phyloP scores from a whole-genome alignment of 2,329 filamentous ascomycete genomes.

The Penicillium sp. region DNA sequence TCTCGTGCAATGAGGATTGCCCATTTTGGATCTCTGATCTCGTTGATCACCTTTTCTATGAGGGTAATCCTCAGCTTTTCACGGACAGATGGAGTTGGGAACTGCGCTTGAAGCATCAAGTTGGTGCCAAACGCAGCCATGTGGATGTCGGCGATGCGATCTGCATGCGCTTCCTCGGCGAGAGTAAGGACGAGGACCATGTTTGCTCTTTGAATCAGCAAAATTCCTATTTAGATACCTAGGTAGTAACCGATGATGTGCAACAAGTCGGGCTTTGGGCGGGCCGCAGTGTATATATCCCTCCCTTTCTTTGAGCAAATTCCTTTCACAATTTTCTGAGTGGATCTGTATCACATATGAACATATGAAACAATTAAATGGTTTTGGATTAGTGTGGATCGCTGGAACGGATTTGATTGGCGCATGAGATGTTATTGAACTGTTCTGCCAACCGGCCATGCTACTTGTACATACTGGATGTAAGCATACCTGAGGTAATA shows the following conservation, averaged over 20 bases:
- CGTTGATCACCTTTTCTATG: slow-evolving; percentile 14
- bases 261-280: no score
- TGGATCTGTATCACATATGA: no score
- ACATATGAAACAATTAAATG: no score
- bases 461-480: no score
- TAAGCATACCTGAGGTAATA: no score
- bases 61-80: slow-evolving; percentile 16
- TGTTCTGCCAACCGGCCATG: no score
- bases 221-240: not conserved
- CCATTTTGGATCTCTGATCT: not conserved
- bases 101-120: slow-evolving; percentile 22
- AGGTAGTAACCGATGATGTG: not conserved
- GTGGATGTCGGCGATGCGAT: slow-evolving; percentile 23
- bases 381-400: no score
- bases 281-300: no score
- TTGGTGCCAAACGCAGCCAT: slow-evolving; percentile 22
- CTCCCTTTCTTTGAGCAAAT: no score
- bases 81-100: slow-evolving; percentile 21
- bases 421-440: no score
- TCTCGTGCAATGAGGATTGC: not conserved
- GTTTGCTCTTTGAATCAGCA: not conserved
- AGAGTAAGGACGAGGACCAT: not conserved
- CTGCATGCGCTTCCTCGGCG: not conserved
- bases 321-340: no score
- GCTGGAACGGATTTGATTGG: no score